These are phyloP conservation scores for Rhizopogon vulgaris DNA, from an alignment of 768 basidiomycete genomes.

Conservation along the genomic window DNA sequence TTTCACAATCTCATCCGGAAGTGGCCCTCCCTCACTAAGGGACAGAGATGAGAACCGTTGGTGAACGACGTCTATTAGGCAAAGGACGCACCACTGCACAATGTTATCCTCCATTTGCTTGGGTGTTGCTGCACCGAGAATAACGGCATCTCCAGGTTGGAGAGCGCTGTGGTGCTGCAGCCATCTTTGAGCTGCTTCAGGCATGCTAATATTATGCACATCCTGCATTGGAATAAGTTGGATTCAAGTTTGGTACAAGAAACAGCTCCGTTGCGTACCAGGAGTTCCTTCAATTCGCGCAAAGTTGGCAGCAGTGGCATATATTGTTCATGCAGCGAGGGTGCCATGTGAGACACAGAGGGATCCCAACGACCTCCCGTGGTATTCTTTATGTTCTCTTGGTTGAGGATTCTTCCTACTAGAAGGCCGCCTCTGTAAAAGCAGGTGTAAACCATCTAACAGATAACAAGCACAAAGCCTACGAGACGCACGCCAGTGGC, in stretches of 20 bases:
- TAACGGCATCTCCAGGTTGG: slow-evolving; percentile 21
- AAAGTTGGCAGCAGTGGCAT: slow-evolving; percentile 10
- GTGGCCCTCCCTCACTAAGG: slow-evolving; percentile 15
- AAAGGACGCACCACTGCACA: slow-evolving; percentile 9
- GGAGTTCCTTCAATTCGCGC: slow-evolving; percentile 9
- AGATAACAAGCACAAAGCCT: neutral
- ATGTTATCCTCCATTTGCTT: slow-evolving; percentile 29
- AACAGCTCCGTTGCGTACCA: neutral
- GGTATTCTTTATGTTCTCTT: slow-evolving; percentile 7
- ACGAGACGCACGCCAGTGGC: slow-evolving; percentile 8
- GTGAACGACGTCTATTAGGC: too few relatives aligned
- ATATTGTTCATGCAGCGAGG: slow-evolving; percentile 5
- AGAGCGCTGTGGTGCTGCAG: slow-evolving; percentile 15
- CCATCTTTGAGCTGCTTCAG: slow-evolving; percentile 10
- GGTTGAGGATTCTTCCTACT: slow-evolving; percentile 8
- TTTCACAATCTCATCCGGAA: slow-evolving; percentile 8
- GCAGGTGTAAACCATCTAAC: neutral
- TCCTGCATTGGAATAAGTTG: slow-evolving; percentile 3
- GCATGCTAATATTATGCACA: slow-evolving; percentile 4
- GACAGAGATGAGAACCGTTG: neutral
- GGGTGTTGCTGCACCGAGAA: slow-evolving; percentile 31
- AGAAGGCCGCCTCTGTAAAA: slow-evolving; percentile 9
- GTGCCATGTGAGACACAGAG: slow-evolving; percentile 3
- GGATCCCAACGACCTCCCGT: slow-evolving; percentile 15
- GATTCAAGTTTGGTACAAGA: neutral